Conservation (phyloP, 176 grass and related monocot species). For the Triticum dicoccoides region DNA sequence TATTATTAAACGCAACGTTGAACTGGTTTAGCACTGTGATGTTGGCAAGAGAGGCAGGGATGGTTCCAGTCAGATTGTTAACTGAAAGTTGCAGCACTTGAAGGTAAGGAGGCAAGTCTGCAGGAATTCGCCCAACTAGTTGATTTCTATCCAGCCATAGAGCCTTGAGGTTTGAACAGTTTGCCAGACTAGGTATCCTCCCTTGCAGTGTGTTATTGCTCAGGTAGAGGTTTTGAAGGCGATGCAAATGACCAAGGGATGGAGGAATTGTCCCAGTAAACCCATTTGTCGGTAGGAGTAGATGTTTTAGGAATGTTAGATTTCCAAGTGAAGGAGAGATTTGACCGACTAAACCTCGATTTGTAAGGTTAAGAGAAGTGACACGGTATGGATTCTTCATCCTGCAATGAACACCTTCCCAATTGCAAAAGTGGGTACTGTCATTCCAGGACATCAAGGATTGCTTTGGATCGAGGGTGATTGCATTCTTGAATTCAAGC, state of each 20-base stretch:
- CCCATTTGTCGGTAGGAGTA: not conserved
- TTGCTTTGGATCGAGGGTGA: constrained; percentile 9
- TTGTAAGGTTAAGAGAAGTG: constrained; percentile 24
- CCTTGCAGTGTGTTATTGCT: constrained; percentile 11
- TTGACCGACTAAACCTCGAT: constrained; percentile 3
- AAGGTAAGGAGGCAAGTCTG: not conserved
- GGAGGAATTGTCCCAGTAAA: constrained; percentile 29
- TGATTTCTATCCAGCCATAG: not conserved
- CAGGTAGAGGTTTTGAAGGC: not conserved
- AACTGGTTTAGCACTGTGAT: not conserved
- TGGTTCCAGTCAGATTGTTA: constrained; percentile 27
- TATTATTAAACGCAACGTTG: not conserved
- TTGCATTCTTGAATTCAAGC: constrained; percentile 21
- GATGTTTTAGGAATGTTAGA: constrained; percentile 11
- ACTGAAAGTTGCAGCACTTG: not conserved
- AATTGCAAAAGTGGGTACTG: constrained; percentile 34
- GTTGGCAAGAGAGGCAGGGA: constrained; percentile 22
- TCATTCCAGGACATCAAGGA: constrained; percentile 42
- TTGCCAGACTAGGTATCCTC: not conserved
- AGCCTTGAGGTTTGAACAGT: not conserved
- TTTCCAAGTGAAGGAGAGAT: constrained; percentile 36
- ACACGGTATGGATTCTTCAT: not conserved
- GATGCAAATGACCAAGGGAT: constrained; percentile 22
- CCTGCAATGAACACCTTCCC: constrained; percentile 23
- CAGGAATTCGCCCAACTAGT: not conserved